Percentiles rank a stretch among this genome's conserved stretches.
Conservation (phyloP, 2,329 filamentous ascomycete species). For the Fusarium buxicola region DNA sequence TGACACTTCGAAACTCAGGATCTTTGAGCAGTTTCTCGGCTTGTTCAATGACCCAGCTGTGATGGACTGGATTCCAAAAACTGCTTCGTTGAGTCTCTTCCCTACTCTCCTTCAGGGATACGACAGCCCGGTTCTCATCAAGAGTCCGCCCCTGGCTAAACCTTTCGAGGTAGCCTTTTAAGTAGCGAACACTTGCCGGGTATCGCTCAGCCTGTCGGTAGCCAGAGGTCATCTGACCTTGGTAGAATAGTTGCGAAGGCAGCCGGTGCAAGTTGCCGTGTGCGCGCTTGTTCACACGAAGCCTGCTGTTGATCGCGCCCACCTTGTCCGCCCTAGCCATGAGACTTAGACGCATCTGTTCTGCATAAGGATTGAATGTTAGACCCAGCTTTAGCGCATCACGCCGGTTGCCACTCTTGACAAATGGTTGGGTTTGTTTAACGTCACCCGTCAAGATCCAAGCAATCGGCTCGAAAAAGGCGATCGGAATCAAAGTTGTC, state of each 20-base stretch:
- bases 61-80: conserved; percentile 56
- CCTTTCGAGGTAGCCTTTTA: conserved; percentile 48
- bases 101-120: conserved; percentile 45
- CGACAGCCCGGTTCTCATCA: conserved; percentile 53
- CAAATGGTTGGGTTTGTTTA: conserved; percentile 58
- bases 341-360: conserved; percentile 51
- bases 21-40: conserved; percentile 49
- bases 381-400: conserved; percentile 34
- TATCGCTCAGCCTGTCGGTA: conserved; percentile 40
- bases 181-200: conserved; percentile 43
- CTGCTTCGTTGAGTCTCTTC: conserved; percentile 50
- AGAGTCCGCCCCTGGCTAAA: conserved; percentile 38
- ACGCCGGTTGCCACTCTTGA: conserved; percentile 45
- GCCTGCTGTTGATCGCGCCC: conserved; percentile 48
- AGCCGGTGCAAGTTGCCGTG: conserved; percentile 55
- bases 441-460: conserved; percentile 62
- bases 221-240: conserved; percentile 52
- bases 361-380: conserved; percentile 48
- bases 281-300: conserved; percentile 54
- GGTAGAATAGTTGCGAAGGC: conserved; percentile 57
- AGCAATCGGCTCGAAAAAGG: conserved; percentile 54
- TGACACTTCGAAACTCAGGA: conserved; percentile 48
- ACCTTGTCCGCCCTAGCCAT: conserved; percentile 54
- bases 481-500: conserved; percentile 58
- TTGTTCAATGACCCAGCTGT: conserved; percentile 52